Conservation (phyloP, 495 filamentous ascomycete species). For the Xylaria venustula region DNA sequence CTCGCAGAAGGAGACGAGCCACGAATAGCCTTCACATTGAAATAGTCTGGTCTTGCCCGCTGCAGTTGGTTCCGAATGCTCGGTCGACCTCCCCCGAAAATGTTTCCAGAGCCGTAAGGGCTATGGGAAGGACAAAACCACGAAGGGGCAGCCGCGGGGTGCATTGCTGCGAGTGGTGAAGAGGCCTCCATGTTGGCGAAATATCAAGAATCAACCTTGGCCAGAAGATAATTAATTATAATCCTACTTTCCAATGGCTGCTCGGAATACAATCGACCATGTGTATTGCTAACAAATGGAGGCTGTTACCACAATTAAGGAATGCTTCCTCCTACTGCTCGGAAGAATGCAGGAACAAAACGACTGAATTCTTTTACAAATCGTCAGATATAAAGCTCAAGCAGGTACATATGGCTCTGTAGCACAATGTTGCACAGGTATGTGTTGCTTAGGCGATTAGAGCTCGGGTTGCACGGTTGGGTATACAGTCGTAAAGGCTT, state of each 20-base stretch:
- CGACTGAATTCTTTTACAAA: neutral
- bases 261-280: constrained; percentile 18
- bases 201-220: constrained; percentile 1
- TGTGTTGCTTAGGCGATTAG: neutral
- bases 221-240: constrained; percentile 20
- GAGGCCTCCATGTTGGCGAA: constrained; percentile 76
- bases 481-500: neutral
- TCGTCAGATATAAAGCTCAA: neutral
- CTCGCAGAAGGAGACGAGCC: constrained; percentile 89
- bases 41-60: constrained; percentile 63
- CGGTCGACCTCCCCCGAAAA: constrained; percentile 44
- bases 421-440: neutral
- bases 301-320: constrained; percentile 18
- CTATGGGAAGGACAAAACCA: constrained; percentile 51
- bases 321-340: constrained; percentile 16
- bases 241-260: constrained; percentile 20
- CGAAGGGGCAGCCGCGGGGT: constrained; percentile 63
- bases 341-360: constrained; percentile 22
- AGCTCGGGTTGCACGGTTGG: neutral
- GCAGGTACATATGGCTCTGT: neutral
- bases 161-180: constrained; percentile 92
- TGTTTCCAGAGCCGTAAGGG: constrained; percentile 57
- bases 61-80: constrained; percentile 63
- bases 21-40: constrained; percentile 67
- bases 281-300: constrained; percentile 17